Base-by-base conservation (phyloP, 2,329 filamentous ascomycete genomes). In the Bipolaris gigantea region DNA sequence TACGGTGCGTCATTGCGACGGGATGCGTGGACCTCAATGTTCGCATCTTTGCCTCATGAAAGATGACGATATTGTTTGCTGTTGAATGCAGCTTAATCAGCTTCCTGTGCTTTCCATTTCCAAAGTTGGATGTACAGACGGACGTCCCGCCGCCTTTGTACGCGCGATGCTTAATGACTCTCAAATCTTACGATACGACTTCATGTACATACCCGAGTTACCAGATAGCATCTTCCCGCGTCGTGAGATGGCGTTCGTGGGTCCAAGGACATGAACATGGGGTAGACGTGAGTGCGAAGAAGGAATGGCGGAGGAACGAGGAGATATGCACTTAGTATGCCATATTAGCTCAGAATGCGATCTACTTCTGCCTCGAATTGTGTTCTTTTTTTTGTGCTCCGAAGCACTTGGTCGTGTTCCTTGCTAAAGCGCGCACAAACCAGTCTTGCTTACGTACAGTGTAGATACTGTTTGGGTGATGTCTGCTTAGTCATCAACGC, bases 1-100 rank as follows among this genome's bases (percentile, higher is more conserved):
- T 95, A 58, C 83, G 90, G 58, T 95, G 91, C 71, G 87, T 96
- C 16, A 88, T 96, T 64, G 92, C 91, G 8, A 95, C 91, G 2
- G 91, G 90, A 33, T 90, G 91, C 70, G 90, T 96, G 53, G 90
- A 96, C 77, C 78, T 86, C 69, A 90, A 86, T 62, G 83, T 95
- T 59, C 83, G 89, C 64, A 85, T 95, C 48, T 95, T 93, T 77
- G 89, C 90, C 41, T 80, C 80, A 49, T 82, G 50, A 59, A 27
- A 35, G 16, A 23, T 15, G 11, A 48, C 21, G 21, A 27, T 10
- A 21, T 48, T 23, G 21, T 27, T 35, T 42, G 19, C 34, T 43
- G 33, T 36, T 32, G 41, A 51, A 50, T 30, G 40, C 44, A 42
- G 33, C 35, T 38, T 53, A 46, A 43, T 18, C 42, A 39, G n/a